Percentiles rank a stretch among this genome's conserved stretches.
Evolutionary conservation across 2,329 filamentous ascomycete species (phyloP).

Genomic region (Ophiocordyceps camponoti-rufipedis): DNA sequence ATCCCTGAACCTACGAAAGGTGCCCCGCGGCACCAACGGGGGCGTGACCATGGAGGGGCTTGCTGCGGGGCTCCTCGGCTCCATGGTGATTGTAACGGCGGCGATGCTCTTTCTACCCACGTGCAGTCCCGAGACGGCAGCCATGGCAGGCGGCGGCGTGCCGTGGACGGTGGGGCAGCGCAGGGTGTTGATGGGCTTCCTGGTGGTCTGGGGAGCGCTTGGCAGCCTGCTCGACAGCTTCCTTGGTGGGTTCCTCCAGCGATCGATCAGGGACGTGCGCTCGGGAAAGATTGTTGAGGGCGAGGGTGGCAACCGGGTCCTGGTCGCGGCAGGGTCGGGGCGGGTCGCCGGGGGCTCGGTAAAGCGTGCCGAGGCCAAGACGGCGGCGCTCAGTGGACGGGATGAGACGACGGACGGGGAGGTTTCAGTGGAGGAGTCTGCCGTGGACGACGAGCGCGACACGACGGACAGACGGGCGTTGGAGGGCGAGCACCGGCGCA

Average conservation of each 20-base stretch:
- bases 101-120: constrained; percentile 52
- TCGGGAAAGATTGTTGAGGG: constrained; percentile 84
- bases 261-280: constrained; percentile 67
- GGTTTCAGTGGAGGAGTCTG: constrained; percentile 14
- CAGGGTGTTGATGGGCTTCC: constrained; percentile 28
- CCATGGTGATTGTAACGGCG: constrained; percentile 48
- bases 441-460: constrained; percentile 17
- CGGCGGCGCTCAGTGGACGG: constrained; percentile 22
- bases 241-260: constrained; percentile 69
- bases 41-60: constrained; percentile 67
- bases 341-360: constrained; percentile 9
- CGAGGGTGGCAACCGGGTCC: constrained; percentile 46
- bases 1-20: constrained; percentile 53
- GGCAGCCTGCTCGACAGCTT: constrained; percentile 80
- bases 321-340: constrained; percentile 21
- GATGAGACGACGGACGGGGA: constrained; percentile 21
- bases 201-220: constrained; percentile 56
- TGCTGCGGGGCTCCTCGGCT: constrained; percentile 53
- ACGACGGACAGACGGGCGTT: constrained; percentile 6
- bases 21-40: constrained; percentile 85
- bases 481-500: constrained; percentile 24
- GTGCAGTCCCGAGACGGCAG: constrained; percentile 29
- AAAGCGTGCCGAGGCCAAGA: constrained; percentile 20
- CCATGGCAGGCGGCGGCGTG: constrained; percentile 20
- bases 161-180: constrained; percentile 31